phyloP scores from a whole-genome alignment of 305 asterid genomes.

The Solanum hybrid region DNA sequence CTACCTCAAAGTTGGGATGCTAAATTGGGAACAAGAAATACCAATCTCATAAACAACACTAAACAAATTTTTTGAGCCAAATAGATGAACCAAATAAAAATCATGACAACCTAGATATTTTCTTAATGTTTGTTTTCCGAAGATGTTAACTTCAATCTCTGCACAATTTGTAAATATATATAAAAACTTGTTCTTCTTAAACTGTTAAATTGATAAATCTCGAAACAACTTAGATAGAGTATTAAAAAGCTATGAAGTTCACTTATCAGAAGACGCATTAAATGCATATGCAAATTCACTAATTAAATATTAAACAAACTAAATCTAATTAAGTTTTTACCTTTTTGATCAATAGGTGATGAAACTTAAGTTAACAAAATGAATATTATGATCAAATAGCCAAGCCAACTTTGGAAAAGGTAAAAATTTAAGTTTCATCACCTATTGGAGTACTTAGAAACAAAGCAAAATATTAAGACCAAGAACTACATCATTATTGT shows the following conservation, averaged over 20 bases:
- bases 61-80: neutral
- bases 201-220: neutral
- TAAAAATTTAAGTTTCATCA: neutral
- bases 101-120: neutral
- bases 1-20: neutral
- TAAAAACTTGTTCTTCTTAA: neutral
- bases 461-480: neutral
- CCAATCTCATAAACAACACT: neutral
- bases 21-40: neutral
- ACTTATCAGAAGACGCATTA: neutral
- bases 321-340: neutral
- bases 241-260: neutral
- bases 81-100: neutral
- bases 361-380: too few relatives aligned
- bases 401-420: neutral
- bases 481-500: neutral
- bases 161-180: neutral
- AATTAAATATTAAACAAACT: neutral
- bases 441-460: neutral
- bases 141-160: neutral
- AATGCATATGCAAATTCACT: neutral
- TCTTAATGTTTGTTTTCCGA: neutral
- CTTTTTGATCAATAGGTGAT: neutral
- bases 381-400: neutral
- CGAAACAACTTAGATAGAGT: neutral